These are phyloP conservation scores for Licmophora abbreviata DNA, from an alignment of 108 stramenopile genomes.

Conservation along the genomic window DNA sequence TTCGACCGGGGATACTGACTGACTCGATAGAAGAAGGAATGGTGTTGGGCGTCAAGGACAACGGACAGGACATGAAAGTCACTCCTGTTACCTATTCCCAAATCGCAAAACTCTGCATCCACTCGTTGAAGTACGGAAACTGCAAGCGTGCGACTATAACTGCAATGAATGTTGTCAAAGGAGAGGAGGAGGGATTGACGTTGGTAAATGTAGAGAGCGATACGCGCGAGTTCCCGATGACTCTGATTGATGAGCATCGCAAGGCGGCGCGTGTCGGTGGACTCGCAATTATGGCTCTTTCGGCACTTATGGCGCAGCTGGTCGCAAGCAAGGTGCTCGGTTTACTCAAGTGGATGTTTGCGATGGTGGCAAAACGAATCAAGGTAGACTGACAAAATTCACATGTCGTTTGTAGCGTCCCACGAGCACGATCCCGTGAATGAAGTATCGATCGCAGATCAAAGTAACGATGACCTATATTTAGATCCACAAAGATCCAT, in stretches of 20 bases:
- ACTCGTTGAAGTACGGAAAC: constrained; percentile 37
- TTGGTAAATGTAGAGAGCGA: constrained; percentile 40
- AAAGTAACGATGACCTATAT: no score
- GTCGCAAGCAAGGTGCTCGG: no score
- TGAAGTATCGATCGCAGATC: no score
- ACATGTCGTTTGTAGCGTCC: no score
- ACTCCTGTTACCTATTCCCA: constrained; percentile 35
- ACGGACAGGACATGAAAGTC: constrained; percentile 61
- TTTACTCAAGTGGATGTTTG: no score
- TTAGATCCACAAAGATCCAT: no score
- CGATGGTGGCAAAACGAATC: no score
- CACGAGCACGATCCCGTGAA: no score
- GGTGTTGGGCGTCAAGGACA: constrained; percentile 36
- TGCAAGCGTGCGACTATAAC: constrained; percentile 36
- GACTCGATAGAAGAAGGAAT: constrained; percentile 5
- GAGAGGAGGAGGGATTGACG: constrained; percentile 24
- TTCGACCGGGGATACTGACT: constrained; percentile 60
- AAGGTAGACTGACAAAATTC: no score
- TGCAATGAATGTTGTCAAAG: constrained; percentile 41
- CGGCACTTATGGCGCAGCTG: no score
- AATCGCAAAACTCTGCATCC: constrained; percentile 49
- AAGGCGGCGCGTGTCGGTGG: constrained; percentile 9
- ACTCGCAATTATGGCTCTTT: no score
- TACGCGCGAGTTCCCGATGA: constrained; percentile 11
- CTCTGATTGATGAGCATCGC: constrained; percentile 14